These are phyloP conservation scores for Alternaria rosae DNA, from an alignment of 2,329 filamentous ascomycete species.

Conservation along the genomic window DNA sequence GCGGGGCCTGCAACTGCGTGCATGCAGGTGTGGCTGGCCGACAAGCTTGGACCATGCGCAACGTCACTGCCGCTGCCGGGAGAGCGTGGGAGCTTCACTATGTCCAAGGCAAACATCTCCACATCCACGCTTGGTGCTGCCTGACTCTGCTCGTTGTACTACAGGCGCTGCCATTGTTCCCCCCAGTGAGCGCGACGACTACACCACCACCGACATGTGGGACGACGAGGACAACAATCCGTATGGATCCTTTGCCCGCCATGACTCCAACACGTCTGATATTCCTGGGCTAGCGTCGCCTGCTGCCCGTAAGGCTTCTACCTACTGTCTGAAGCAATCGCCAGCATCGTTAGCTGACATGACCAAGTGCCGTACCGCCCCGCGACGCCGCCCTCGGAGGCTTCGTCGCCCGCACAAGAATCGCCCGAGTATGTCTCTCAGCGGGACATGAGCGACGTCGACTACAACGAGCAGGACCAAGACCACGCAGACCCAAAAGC, in stretches of 20 bases:
- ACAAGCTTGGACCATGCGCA: conserved; percentile 13
- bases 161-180: background rate
- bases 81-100: conserved; percentile 15
- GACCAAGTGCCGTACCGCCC: conserved; percentile 58
- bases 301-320: conserved; percentile 44
- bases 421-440: conserved; percentile 65
- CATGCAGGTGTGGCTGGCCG: conserved; percentile 3
- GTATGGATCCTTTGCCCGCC: conserved; percentile 91
- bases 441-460: conserved; percentile 66
- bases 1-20: background rate
- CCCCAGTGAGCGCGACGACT: background rate
- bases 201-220: conserved; percentile 72
- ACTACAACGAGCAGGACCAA: conserved; percentile 61
- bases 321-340: background rate
- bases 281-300: conserved; percentile 52
- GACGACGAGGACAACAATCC: conserved; percentile 99
- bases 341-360: conserved; percentile 14
- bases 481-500: conserved; percentile 52
- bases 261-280: conserved; percentile 78
- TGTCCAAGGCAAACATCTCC: conserved; percentile 1
- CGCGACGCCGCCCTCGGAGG: conserved; percentile 72
- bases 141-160: background rate
- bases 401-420: conserved; percentile 73
- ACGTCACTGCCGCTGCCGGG: conserved; percentile 16
- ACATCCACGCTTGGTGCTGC: conserved; percentile 3